Evolutionary conservation across 2,329 filamentous ascomycete species (phyloP), one percentile per base, ranked within the genome.

Genomic region (Apiospora malaysiana): DNA sequence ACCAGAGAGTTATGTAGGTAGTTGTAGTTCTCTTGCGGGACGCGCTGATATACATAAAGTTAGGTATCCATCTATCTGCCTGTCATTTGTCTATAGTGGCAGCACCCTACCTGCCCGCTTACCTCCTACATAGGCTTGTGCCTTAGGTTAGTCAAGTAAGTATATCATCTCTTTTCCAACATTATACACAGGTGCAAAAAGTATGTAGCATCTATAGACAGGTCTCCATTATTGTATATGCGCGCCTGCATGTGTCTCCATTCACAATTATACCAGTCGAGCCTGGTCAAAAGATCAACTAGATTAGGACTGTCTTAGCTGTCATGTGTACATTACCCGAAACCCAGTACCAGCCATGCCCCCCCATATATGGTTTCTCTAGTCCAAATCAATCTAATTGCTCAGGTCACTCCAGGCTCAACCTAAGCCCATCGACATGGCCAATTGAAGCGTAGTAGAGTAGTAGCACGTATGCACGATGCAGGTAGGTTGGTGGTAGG

Each of bases 301-400:
- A 63, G 56, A 18, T 40, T 63, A n/a, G 32, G 37, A 63, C 10
- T 40, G 56, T 63, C 56, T 63, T 63, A 63, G 56, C 32, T 63
- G 56, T 63, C 56, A 63, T 63, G 56, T 63, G 56, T 63, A 63
- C 56, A 63, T n/a, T 63, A 40, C 37, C 56, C 56, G 21, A 32
- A 32, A 63, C 56, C 56, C 56, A 27, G 10, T 63, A 59, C 51
- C 49, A 56, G 32, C 32, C 49, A 56, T 56, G 49, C 49, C 49
- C 49, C 49, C 49, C 49, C 49, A 37, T 59, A 40, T 63, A 63
- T 63, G 21, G 32, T 63, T 63, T 63, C 10, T 63, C 32, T 63
- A 63, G 56, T 7, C 32, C 56, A 40, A 63, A 63, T 63, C 27
- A 63, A 63, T 63, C 37, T 63, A 63, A 40, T 63, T 63, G 56